Evolutionary conservation across 75 land plant genomes (phyloP).

Genomic region (Picea sitchensis): DNA sequence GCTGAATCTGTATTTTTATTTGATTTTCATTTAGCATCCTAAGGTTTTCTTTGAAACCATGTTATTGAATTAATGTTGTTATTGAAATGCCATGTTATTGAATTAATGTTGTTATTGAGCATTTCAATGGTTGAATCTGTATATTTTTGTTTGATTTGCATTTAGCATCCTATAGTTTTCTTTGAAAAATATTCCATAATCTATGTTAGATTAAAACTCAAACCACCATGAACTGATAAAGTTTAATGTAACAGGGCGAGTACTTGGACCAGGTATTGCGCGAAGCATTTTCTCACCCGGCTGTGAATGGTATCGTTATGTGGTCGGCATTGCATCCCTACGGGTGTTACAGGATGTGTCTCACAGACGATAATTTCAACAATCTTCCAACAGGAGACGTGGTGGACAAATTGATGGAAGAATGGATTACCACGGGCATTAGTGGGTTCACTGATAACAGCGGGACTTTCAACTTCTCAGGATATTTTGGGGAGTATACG

Average conservation of each 20-base stretch:
- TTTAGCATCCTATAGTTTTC: too few species aligned
- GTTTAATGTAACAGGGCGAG: slow-evolving; percentile 27
- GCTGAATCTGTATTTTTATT: too few species aligned
- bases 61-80: too few species aligned
- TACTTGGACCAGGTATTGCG: slow-evolving; percentile 45
- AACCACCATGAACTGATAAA: too few species aligned
- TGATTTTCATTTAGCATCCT: too few species aligned
- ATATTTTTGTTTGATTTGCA: too few species aligned
- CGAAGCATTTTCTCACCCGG: slow-evolving; percentile 53
- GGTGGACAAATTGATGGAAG: slow-evolving; percentile 63
- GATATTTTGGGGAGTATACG: slow-evolving; percentile 60
- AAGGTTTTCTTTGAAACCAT: too few species aligned
- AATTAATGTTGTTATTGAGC: too few species aligned
- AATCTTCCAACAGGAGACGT: slow-evolving; percentile 80
- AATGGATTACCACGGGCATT: slow-evolving; percentile 44
- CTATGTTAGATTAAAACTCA: too few species aligned
- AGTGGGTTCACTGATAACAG: slow-evolving; percentile 38
- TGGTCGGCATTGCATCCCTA: slow-evolving; percentile 43
- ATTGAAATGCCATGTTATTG: too few species aligned
- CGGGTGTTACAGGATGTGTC: slow-evolving; percentile 86
- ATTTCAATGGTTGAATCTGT: not conserved
- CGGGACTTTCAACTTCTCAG: slow-evolving; percentile 47
- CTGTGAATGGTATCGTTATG: slow-evolving; percentile 57
- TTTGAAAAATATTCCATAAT: too few species aligned
- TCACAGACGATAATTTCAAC: slow-evolving; percentile 54